A percentile compares a stretch with the other conserved stretches of the same genome.
These are phyloP conservation scores for Plantago elongata DNA, from an alignment of 257 asterid genomes.

Conservation along the genomic window DNA sequence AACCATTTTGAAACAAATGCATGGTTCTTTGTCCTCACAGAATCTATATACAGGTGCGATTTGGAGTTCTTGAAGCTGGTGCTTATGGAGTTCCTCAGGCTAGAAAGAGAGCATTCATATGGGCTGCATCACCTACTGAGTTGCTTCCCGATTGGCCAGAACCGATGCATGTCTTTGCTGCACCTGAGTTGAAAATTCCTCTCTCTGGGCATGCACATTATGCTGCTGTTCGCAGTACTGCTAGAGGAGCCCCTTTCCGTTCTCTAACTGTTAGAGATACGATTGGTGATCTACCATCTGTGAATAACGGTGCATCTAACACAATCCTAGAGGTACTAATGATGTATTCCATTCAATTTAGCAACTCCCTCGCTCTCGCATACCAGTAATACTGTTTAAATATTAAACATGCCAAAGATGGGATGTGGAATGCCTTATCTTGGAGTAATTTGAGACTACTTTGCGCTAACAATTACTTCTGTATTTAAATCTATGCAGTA, in stretches of 20 bases:
- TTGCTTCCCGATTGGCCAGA: constrained; percentile 97
- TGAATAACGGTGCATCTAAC: constrained; percentile 77
- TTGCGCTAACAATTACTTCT: constrained; percentile 8
- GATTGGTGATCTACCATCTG: constrained; percentile 91
- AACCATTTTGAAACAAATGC: constrained; percentile 1
- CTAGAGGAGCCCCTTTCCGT: constrained; percentile 89
- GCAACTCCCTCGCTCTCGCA: background rate
- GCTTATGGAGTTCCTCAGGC: constrained; percentile 94
- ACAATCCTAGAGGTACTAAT: constrained; percentile 52
- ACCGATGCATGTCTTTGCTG: constrained; percentile 93
- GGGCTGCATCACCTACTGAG: constrained; percentile 96
- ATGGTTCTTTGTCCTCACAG: constrained; percentile 2
- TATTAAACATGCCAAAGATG: background rate
- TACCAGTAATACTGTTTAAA: background rate
- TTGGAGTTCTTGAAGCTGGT: constrained; percentile 97
- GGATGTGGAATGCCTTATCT: background rate
- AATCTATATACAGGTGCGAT: constrained; percentile 46
- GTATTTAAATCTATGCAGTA: constrained; percentile 49
- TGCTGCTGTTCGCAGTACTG: constrained; percentile 77
- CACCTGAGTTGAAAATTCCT: constrained; percentile 70
- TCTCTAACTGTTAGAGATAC: constrained; percentile 93
- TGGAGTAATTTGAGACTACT: background rate
- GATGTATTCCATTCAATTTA: background rate
- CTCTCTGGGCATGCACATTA: constrained; percentile 53
- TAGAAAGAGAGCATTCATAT: constrained; percentile 92